Percentiles rank a stretch among this genome's conserved stretches.
Conservation (phyloP, 139 green algal genomes). For the Tetradesmus lagerheimii region DNA sequence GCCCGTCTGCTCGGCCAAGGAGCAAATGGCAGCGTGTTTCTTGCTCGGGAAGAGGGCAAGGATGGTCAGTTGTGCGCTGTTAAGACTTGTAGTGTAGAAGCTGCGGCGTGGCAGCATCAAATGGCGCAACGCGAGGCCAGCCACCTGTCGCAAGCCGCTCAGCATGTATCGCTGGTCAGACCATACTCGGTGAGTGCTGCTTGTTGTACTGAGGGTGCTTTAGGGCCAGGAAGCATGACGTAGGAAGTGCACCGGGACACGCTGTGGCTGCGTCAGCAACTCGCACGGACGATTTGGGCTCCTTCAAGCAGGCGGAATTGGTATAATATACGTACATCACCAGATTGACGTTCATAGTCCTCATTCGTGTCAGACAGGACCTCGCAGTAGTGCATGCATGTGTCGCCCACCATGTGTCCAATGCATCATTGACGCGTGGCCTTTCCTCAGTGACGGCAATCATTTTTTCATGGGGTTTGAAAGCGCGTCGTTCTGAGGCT, state of each 20-base stretch:
- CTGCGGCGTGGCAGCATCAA: neutral
- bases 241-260: neutral
- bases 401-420: too few species aligned
- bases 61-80: neutral
- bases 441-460: too few species aligned
- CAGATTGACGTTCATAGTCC: too few species aligned
- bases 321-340: too few species aligned
- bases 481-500: too few species aligned
- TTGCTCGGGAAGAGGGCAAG: neutral
- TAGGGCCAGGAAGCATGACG: neutral
- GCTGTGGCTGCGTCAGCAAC: neutral
- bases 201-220: neutral
- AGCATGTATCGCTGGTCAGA: conserved; percentile 7
- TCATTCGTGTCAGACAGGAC: too few species aligned
- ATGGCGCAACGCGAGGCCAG: conserved; percentile 29
- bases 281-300: neutral
- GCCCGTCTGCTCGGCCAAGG: neutral
- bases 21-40: conserved; percentile 1
- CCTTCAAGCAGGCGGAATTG: neutral
- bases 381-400: too few species aligned
- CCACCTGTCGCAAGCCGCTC: neutral
- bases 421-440: too few species aligned
- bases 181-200: conserved; percentile 13
- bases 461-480: too few species aligned
- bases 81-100: neutral